Evolutionary conservation across 768 basidiomycete species (phyloP), one percentile per base, ranked within the genome.

Genomic region (Glaciozyma antarctica): DNA sequence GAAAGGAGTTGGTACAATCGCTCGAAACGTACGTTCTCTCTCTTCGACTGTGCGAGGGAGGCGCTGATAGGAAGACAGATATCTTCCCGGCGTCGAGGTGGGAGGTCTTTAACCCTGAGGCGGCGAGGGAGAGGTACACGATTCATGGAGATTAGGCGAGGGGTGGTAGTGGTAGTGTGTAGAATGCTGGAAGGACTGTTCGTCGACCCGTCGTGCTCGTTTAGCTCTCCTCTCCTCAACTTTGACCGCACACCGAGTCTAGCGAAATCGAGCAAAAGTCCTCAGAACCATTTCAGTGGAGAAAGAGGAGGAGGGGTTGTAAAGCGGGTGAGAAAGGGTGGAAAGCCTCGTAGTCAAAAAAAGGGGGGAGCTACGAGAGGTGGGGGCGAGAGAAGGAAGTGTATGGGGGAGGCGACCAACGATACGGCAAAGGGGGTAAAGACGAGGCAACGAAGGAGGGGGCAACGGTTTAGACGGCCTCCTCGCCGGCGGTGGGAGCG

Each of bases 1-100:
- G 95, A 98, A 77, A 79, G 95, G 68, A 88, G 88, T 65, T 99
- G 88, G 82, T 95, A 98, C 75, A 88, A 92, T 73, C 81, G 92
- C 60, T 94, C 91, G 74, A 99, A 98, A 70, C 95, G 69, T 70
- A 38, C 34, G 62, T 47, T 17, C 3, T 8, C 32, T 16, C 24
- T 15, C 57, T 32, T 28, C 38, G 38, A 7, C 7, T 41, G 5
- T 10, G 38, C 13, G 8, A n/a, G 10, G 5, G 38, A 7, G 38
- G 38, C 5, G 38, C 38, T 41, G 38, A 41, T 10, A 41, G 10
- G 12, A 41, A 13, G 10, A 8, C 58, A 70, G 69, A 71, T 47
- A 71, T 71, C 57, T 71, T 71, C 60, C 70, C 70, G 10, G 66
- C 66, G 1, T 67, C 66, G 1, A 60, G 70, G 41, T 71, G 66